Evolutionary conservation across 495 filamentous ascomycete species (phyloP), one percentile per base, ranked within the genome.

Genomic region (Daldinia caldariorum): DNA sequence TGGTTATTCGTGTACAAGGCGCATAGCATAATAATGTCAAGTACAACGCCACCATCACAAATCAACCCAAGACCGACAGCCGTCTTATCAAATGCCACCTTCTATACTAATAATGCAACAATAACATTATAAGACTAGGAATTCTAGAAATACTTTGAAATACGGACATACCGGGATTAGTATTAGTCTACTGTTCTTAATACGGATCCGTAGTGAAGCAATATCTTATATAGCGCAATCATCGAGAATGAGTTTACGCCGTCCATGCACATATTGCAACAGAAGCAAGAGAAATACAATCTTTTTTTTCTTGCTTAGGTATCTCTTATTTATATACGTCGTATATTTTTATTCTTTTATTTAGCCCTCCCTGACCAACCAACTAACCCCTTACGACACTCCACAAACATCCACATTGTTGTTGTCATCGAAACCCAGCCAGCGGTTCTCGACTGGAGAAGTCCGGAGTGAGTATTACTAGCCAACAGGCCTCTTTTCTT

Each of bases 41-140:
- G 3, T 47, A 47, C 43, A 47, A 47, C 43, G 43, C 43, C 43
- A 47, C 43, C 43, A 47, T 47, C 43, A 20, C 41, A 45, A 47
- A 10, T 41, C 32, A 53, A 12, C 47, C 31, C 50, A 68, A 68
- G 38, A 29, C 70, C 70, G 70, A 72, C 41, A 68, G 57, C 70
- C 70, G 70, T 56, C 60, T 72, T 65, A 72, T 54, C 55, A 51
- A 51, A 63, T 47, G 43, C 1, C 43, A 13, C 43, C 43, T 22
- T 47, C 18, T 43, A 43, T 43, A 43, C 16, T 43, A 14, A 43
- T 13, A 16, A 43, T 43, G 39, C n/a, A 43, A 43, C 39, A 43
- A 43, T 43, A 43, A 6, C 39, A 4, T n/a, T 43, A 43, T 16
- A 18, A 47, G 43, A 47, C 18, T n/a, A n/a, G n/a, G n/a, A 1